phyloP scores from a whole-genome alignment of 257 asterid species.

The Nicotiana paniculata region DNA sequence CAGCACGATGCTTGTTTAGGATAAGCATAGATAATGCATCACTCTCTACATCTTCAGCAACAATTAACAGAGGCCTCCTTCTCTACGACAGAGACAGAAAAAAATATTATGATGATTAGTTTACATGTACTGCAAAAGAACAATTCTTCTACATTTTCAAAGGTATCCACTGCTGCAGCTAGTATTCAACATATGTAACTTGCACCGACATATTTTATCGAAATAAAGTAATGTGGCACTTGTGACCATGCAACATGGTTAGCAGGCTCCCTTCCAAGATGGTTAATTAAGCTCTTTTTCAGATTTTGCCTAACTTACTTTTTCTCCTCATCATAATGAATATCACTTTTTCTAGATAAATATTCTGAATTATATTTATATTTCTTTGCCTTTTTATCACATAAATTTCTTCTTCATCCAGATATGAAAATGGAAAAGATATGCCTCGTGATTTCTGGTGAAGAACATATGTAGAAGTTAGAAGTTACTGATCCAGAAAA shows the following conservation, averaged over 20 bases:
- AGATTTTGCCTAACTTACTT: not conserved
- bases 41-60: conserved; percentile 86
- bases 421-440: not conserved
- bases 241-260: not conserved
- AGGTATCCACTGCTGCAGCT: not conserved
- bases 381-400: not conserved
- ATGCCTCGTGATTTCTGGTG: not conserved
- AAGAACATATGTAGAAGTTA: not conserved
- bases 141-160: not conserved
- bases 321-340: not conserved
- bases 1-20: conserved; percentile 78
- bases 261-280: not conserved
- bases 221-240: not conserved
- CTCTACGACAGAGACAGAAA: conserved; percentile 32
- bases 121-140: not conserved
- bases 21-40: conserved; percentile 72
- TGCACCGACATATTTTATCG: not conserved
- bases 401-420: not conserved
- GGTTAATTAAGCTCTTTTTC: not conserved
- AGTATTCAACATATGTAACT: not conserved
- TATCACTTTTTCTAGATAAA: not conserved
- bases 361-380: not conserved
- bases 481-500: not conserved
- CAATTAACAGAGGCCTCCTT: conserved; percentile 64
- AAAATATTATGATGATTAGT: conserved; percentile 3